These are phyloP conservation scores for Lecanosticta acicola DNA, from an alignment of 2,329 filamentous ascomycete species.

Conservation along the genomic window DNA sequence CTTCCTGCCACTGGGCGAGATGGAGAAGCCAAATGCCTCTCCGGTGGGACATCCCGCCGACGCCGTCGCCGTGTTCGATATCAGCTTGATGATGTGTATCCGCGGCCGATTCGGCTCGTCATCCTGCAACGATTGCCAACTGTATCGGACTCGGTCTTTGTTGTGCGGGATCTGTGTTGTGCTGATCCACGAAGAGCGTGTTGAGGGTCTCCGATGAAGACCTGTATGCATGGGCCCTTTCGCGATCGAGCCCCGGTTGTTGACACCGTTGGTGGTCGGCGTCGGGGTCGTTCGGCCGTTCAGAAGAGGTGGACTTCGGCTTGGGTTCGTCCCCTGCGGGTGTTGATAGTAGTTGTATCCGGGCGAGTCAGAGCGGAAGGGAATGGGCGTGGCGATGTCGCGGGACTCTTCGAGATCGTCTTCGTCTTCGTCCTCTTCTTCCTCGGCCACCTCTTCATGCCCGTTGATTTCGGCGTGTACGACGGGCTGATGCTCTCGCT, in stretches of 20 bases:
- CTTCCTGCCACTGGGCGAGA: conserved; percentile 68
- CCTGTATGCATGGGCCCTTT: conserved; percentile 17
- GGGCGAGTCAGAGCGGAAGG: conserved; percentile 13
- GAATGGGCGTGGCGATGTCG: conserved; percentile 23
- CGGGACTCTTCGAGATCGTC: conserved; percentile 16
- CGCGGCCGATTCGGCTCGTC: conserved; percentile 34
- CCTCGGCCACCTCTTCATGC: conserved; percentile 6
- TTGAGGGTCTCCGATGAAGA: conserved; percentile 15
- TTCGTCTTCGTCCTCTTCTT: conserved; percentile 8
- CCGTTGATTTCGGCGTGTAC: conserved; percentile 2
- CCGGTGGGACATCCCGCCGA: conserved; percentile 58
- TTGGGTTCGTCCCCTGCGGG: conserved; percentile 12
- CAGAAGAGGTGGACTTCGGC: conserved; percentile 8
- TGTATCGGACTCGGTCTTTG: conserved; percentile 33
- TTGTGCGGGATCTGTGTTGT: conserved; percentile 28
- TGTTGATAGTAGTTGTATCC: conserved; percentile 2
- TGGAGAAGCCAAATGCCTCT: conserved; percentile 78
- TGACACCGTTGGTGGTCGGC: conserved; percentile 8
- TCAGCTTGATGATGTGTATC: conserved; percentile 61
- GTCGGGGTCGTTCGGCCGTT: conserved; percentile 6
- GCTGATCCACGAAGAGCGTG: conserved; percentile 15
- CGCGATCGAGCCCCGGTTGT: conserved; percentile 10
- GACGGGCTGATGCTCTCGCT: conserved; percentile 2
- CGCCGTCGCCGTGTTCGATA: conserved; percentile 78
- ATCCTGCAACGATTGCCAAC: conserved; percentile 35